A percentile compares a stretch with the other conserved stretches of the same genome.
Conservation (phyloP, 352 stramenopile species). For the Nothophytophthora sp. region DNA sequence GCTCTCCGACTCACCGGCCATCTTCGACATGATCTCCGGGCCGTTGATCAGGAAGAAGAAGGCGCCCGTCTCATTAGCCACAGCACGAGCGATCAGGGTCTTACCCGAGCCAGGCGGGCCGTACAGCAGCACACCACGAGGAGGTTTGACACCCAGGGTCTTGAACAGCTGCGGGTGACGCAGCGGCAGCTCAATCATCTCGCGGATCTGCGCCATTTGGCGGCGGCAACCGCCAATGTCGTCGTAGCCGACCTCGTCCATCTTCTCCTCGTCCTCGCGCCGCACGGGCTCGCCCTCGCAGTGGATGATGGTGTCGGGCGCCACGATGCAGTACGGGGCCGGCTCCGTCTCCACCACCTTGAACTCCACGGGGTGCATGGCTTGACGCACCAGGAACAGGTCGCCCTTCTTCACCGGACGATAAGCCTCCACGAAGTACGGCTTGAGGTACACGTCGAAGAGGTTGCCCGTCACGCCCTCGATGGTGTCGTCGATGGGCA, state of each 20-base stretch:
- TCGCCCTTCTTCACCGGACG: constrained; percentile 99
- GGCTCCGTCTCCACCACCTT: constrained; percentile 99
- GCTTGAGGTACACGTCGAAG: constrained; percentile 99
- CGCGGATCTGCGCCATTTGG: constrained; percentile 99
- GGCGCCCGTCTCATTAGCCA: constrained; percentile 99
- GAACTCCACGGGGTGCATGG: constrained; percentile 99
- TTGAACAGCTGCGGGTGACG: constrained; percentile 99
- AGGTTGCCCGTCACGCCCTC: constrained; percentile 99
- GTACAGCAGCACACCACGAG: constrained; percentile 98
- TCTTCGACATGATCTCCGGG: constrained; percentile 99
- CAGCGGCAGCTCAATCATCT: constrained; percentile 99
- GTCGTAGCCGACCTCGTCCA: constrained; percentile 99
- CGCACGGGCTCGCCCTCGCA: constrained; percentile 99
- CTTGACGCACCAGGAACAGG: constrained; percentile 97
- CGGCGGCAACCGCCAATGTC: constrained; percentile 98
- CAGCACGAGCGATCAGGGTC: constrained; percentile 98
- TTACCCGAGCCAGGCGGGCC: constrained; percentile 98
- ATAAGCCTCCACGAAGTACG: constrained; percentile 99
- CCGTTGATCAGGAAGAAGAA: constrained; percentile 99
- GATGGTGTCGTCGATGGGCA: constrained; percentile 99
- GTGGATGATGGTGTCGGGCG: constrained; percentile 99
- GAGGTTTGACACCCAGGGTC: constrained; percentile 99
- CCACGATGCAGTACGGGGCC: constrained; percentile 98
- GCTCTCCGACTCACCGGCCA: constrained; percentile 92
- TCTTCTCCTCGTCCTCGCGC: constrained; percentile 98